Conservation (phyloP, 495 filamentous ascomycete species). For the Lentithecium fluviatile region DNA sequence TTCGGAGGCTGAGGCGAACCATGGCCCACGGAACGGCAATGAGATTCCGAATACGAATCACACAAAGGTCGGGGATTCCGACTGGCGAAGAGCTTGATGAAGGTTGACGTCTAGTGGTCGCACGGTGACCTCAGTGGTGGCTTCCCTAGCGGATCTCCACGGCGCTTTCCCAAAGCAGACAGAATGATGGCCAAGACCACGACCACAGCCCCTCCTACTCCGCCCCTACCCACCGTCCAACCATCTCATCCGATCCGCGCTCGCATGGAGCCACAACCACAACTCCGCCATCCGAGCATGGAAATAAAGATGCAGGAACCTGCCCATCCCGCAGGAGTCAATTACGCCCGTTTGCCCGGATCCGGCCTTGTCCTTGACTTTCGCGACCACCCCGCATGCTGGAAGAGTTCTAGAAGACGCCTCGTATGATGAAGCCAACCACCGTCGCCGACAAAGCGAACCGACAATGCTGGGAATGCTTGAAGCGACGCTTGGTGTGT, state of each 20-base stretch:
- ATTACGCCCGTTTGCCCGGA: too few species aligned
- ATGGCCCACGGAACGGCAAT: too few species aligned
- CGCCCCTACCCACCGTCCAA: background rate
- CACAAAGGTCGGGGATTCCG: too few species aligned
- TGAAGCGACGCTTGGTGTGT: slow-evolving; percentile 18
- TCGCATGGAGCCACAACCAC: background rate
- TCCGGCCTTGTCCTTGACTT: too few species aligned
- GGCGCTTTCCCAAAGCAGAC: background rate
- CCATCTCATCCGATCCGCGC: background rate
- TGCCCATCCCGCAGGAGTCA: background rate
- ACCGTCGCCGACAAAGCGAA: background rate
- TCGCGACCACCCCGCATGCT: too few species aligned
- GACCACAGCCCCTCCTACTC: background rate
- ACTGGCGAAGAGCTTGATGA: too few species aligned
- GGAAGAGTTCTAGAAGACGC: too few species aligned
- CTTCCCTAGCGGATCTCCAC: background rate
- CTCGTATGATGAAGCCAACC: background rate
- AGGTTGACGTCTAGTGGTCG: too few species aligned
- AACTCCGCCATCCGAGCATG: background rate
- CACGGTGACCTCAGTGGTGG: too few species aligned
- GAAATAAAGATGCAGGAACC: background rate
- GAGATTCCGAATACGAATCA: too few species aligned
- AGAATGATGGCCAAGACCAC: slow-evolving; percentile 10
- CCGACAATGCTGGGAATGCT: slow-evolving; percentile 27
- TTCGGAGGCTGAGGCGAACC: too few species aligned